Evolutionary conservation across 495 filamentous ascomycete species (phyloP), one percentile per base, ranked within the genome.

Genomic region (Mytilinidion resinicola): DNA sequence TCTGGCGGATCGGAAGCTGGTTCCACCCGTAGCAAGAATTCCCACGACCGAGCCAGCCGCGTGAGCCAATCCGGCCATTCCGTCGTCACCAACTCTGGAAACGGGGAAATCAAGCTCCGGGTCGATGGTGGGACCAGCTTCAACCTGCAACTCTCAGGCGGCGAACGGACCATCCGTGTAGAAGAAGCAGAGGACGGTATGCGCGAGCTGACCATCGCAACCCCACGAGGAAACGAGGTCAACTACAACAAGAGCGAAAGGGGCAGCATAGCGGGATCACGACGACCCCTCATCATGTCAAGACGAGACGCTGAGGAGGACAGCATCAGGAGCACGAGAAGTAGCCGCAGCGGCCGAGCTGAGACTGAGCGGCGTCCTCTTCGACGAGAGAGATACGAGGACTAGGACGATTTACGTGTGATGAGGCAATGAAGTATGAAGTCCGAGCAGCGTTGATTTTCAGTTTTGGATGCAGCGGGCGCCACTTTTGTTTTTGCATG

Each of bases 181-280:
- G 44, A 62, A 12, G 59, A 59, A 37, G 52, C 55, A 15, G 63
- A 62, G n/a, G 55, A 60, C 37, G 63, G 63, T 8, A 62, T 62
- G 59, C 56, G 59, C n/a, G 59, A 66, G 17, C 52, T 66, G 14
- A 53, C 62, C 44, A 66, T 66, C 20, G 55, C 48, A 33, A 51
- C 25, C 25, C n/a, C 41, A 4, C 56, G 56, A 8, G 53, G 48
- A 9, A 54, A 44, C 9, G 63, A 66, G 34, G 56, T 21, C 19
- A 34, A 19, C 4, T 66, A 66, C 42, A 43, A 19, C 41, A 17
- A 38, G 15, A 59, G 50, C 51, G 63, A 66, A 33, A 49, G 55
- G 48, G 51, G 54, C 38, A 66, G 63, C 55, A 8, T 34, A 19
- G 46, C 20, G 42, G 54, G 35, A 43, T 57, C 6, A 19, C 54